phyloP scores from a whole-genome alignment of 805 yeast genomes.

The Ascoidea rubescens region DNA sequence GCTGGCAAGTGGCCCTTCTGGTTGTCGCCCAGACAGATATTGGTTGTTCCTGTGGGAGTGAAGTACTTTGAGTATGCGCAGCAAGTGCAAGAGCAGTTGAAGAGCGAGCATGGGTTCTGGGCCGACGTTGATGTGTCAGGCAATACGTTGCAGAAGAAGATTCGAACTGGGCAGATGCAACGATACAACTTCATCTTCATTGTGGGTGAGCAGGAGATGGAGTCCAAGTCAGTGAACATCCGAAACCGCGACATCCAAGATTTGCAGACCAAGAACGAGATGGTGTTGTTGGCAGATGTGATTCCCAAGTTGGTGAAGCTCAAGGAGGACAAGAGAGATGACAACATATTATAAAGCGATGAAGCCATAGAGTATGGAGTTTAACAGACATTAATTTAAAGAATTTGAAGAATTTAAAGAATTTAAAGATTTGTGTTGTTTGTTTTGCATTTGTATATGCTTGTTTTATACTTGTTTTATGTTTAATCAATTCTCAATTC shows the following conservation, averaged over 20 bases:
- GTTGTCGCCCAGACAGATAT: slow-evolving; percentile 97
- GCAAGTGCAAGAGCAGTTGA: slow-evolving; percentile 54
- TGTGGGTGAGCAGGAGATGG: slow-evolving; percentile 92
- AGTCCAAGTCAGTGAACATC: slow-evolving; percentile 69
- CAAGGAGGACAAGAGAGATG: slow-evolving; percentile 62
- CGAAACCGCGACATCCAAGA: slow-evolving; percentile 93
- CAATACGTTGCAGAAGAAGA: slow-evolving; percentile 96
- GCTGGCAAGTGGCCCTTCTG: slow-evolving; percentile 99
- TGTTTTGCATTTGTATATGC: no score
- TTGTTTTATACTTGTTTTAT: no score
- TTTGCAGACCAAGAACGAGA: slow-evolving; percentile 86
- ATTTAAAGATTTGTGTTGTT: no score
- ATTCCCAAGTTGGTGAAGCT: slow-evolving; percentile 52
- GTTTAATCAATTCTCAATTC: no score
- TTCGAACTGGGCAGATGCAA: slow-evolving; percentile 89
- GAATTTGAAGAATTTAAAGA: no score
- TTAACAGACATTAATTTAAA: no score
- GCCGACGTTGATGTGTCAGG: slow-evolving; percentile 91
- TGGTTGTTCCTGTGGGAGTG: slow-evolving; percentile 94
- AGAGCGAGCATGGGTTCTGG: slow-evolving; percentile 23
- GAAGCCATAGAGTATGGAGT: no score
- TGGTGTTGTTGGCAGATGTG: slow-evolving; percentile 60
- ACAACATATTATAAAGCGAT: slow-evolving; percentile 36
- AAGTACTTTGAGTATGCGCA: slow-evolving; percentile 86
- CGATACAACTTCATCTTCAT: slow-evolving; percentile 92